Evolutionary conservation across 768 basidiomycete species (phyloP).

Genomic region (Mycena metata): DNA sequence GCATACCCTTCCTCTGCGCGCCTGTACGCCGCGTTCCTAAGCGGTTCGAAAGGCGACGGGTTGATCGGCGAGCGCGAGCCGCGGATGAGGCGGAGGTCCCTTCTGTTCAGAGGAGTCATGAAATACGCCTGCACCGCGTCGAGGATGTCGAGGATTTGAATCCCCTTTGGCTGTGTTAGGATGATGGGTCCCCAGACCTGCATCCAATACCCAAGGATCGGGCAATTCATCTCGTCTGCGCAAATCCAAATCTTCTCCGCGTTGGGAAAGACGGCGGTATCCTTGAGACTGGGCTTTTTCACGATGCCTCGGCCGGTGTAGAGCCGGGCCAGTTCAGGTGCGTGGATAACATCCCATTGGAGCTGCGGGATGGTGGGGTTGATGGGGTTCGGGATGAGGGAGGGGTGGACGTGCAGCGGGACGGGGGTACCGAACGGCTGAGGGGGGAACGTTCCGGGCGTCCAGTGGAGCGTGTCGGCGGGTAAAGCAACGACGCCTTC

Average conservation of each 20-base stretch:
- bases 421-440: conserved; percentile 38
- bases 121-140: conserved; percentile 65
- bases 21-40: conserved; percentile 46
- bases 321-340: conserved; percentile 52
- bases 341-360: conserved; percentile 59
- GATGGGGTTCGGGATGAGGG: conserved; percentile 51
- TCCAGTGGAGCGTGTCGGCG: conserved; percentile 24
- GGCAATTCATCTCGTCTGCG: conserved; percentile 49
- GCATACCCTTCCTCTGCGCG: conserved; percentile 57
- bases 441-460: conserved; percentile 33
- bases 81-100: conserved; percentile 48
- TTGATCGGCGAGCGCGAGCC: conserved; percentile 36
- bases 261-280: conserved; percentile 49
- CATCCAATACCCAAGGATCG: conserved; percentile 57
- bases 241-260: conserved; percentile 53
- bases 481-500: conserved; percentile 26
- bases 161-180: conserved; percentile 37
- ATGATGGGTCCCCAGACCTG: conserved; percentile 67
- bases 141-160: conserved; percentile 62
- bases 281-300: conserved; percentile 47
- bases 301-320: conserved; percentile 47
- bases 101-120: conserved; percentile 55
- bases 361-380: conserved; percentile 52
- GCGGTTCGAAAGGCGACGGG: conserved; percentile 27
- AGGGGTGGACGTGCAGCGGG: conserved; percentile 35